phyloP scores from a whole-genome alignment of 1,284 basidiomycete species.

The Chiua sp. region DNA sequence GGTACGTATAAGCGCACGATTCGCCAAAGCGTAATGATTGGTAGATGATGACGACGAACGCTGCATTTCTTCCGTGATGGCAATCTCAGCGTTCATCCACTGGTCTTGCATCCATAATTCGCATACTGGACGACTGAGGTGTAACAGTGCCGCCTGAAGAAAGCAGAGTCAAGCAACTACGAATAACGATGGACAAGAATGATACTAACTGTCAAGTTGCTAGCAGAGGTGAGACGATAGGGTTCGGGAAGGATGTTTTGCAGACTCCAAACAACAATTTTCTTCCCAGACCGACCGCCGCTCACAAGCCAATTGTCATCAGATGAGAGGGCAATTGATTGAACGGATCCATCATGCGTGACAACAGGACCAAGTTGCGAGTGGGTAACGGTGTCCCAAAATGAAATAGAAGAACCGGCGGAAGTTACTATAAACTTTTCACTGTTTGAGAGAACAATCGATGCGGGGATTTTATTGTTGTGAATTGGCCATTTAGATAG shows the following conservation, averaged over 20 bases:
- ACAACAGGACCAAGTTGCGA: constrained; percentile 9
- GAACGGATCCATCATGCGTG: constrained; percentile 13
- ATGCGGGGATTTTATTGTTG: constrained; percentile 1
- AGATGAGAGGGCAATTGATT: constrained; percentile 12
- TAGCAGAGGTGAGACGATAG: not conserved
- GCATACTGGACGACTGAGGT: not conserved
- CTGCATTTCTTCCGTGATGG: not conserved
- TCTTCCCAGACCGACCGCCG: constrained; percentile 9
- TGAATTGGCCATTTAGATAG: constrained; percentile 15
- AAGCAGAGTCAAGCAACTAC: not conserved
- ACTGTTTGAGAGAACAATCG: constrained; percentile 9
- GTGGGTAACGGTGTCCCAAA: constrained; percentile 14
- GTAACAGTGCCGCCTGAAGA: constrained; percentile 4
- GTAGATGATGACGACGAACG: not conserved
- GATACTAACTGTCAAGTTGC: constrained; percentile 1
- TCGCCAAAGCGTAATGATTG: not conserved
- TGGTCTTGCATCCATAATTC: constrained; percentile 4
- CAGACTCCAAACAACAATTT: constrained; percentile 11
- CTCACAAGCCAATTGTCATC: constrained; percentile 9
- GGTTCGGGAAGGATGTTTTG: constrained; percentile 1
- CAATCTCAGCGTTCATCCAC: constrained; percentile 3
- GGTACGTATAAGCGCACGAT: constrained; percentile 3
- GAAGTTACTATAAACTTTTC: constrained; percentile 17
- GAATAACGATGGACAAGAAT: not conserved
- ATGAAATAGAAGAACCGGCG: constrained; percentile 11